Conservation (phyloP, 1,284 basidiomycete species). For the Malassezia nana region DNA sequence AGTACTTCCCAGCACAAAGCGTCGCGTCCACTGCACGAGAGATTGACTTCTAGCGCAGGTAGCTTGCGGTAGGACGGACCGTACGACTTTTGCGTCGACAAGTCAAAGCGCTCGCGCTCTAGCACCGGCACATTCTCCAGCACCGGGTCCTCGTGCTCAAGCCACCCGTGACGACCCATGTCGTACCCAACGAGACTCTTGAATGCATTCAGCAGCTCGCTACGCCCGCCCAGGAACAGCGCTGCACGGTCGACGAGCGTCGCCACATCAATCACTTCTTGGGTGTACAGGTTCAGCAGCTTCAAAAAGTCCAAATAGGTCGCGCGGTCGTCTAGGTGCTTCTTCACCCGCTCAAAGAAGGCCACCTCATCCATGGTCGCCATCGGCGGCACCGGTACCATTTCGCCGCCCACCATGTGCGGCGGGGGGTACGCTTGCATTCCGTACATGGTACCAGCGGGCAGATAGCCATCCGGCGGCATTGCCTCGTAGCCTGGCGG, state of each 20-base stretch:
- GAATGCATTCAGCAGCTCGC: conserved; percentile 74
- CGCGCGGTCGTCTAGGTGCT: conserved; percentile 69
- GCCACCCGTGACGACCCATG: conserved; percentile 57
- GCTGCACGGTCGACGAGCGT: conserved; percentile 78
- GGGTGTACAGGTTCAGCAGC: conserved; percentile 84
- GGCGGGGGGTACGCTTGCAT: conserved; percentile 19
- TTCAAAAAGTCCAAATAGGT: conserved; percentile 94
- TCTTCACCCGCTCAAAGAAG: conserved; percentile 89
- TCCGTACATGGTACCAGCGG: conserved; percentile 16
- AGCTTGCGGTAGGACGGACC: conserved; percentile 89
- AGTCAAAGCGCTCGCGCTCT: conserved; percentile 43
- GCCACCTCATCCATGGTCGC: conserved; percentile 71
- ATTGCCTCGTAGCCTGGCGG: conserved; percentile 19
- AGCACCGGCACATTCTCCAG: conserved; percentile 50
- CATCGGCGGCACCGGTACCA: conserved; percentile 13
- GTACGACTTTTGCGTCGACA: conserved; percentile 49
- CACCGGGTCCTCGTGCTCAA: conserved; percentile 51
- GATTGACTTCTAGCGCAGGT: conserved; percentile 71
- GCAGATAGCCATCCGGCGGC: conserved; percentile 34
- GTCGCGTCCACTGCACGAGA: conserved; percentile 89
- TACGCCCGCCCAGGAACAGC: conserved; percentile 65
- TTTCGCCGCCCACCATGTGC: conserved; percentile 15
- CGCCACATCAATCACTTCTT: conserved; percentile 76
- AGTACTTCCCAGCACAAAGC: conserved; percentile 91
- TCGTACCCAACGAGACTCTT: conserved; percentile 73